Base-by-base conservation (phyloP, 2,329 filamentous ascomycete genomes). In the Exophiala alcalophila region DNA sequence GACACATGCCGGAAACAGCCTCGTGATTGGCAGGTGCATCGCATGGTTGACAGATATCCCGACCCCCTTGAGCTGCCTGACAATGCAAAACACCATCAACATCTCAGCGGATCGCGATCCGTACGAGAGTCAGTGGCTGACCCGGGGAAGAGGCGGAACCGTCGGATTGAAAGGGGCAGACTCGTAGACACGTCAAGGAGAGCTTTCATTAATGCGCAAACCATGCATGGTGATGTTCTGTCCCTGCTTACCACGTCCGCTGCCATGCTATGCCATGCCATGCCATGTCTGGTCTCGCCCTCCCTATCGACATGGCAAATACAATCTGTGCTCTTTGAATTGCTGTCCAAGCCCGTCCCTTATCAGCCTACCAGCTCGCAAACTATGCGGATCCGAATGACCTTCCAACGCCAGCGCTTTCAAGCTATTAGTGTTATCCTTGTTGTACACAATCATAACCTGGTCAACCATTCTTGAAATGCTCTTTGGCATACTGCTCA, bases 401-500 rank as follows among this genome's bases (percentile, higher is more conserved):
- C 45, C 35, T 36, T 29, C 41, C 31, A 47, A 43, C 44, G 39
- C 44, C 46, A 23, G 30, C 46, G 43, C 42, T 47, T 40, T n/a
- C n/a, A n/a, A n/a, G n/a, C n/a, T n/a, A n/a, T n/a, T n/a, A 21
- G 15, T 21, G 19, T n/a, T n/a, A 23, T 25, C 14, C 19, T 39
- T 12, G 26, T 37, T 16, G 28, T 38, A 43, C 20, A 31, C 27
- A 43, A 24, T 40, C 29, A n/a, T 32, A 14, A 32, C 19, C 20
- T 14, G 26, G n/a, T 52, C 32, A 52, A 12, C 37, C 42, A 48
- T 67, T 67, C 54, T 69, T 71, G 62, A 94, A 94, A 67, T 97
- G 86, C 65, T 97, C 91, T 67, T 95, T 96, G 44, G 91, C 91
- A 65, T 95, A 96, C 67, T 96, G 90, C 62, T 89, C 84, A 68